A percentile compares a stretch with the other conserved stretches of the same genome.
phyloP scores from a whole-genome alignment of 495 filamentous ascomycete genomes.

The Immersiella caudata region DNA sequence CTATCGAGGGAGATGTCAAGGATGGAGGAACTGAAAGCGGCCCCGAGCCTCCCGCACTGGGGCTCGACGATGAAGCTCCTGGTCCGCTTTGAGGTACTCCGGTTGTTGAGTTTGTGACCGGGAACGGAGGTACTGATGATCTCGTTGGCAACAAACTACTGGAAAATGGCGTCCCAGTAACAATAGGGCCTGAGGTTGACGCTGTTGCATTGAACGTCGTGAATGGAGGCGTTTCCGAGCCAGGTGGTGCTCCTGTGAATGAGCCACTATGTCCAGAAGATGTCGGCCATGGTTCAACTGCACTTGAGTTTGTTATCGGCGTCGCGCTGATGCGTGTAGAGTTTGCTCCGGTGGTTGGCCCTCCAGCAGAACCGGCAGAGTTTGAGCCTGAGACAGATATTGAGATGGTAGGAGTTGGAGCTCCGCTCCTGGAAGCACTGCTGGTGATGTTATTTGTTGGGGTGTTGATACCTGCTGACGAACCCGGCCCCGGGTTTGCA shows the following conservation, averaged over 20 bases:
- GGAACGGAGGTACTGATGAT: slow-evolving; percentile 18
- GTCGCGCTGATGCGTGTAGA: background rate
- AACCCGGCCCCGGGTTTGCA: too few relatives aligned
- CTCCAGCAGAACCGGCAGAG: too few relatives aligned
- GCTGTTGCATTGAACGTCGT: background rate
- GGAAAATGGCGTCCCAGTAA: background rate
- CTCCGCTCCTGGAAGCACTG: too few relatives aligned
- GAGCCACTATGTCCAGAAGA: background rate
- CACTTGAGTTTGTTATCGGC: background rate
- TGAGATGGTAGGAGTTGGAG: too few relatives aligned
- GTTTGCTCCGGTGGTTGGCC: too few relatives aligned
- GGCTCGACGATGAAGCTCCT: background rate
- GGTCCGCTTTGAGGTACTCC: background rate
- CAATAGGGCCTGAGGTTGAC: slow-evolving; percentile 2
- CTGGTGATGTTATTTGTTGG: too few relatives aligned
- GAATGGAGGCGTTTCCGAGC: background rate
- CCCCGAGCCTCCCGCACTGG: background rate
- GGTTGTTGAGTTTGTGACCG: slow-evolving; percentile 22
- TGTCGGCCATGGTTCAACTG: slow-evolving; percentile 1
- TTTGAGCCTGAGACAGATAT: too few relatives aligned
- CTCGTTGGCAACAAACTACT: background rate
- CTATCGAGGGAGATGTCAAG: background rate
- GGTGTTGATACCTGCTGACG: too few relatives aligned
- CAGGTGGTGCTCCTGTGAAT: background rate
- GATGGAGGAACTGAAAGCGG: background rate